These are phyloP conservation scores for Eucommia ulmoides DNA, from an alignment of 257 asterid species.

Conservation along the genomic window DNA sequence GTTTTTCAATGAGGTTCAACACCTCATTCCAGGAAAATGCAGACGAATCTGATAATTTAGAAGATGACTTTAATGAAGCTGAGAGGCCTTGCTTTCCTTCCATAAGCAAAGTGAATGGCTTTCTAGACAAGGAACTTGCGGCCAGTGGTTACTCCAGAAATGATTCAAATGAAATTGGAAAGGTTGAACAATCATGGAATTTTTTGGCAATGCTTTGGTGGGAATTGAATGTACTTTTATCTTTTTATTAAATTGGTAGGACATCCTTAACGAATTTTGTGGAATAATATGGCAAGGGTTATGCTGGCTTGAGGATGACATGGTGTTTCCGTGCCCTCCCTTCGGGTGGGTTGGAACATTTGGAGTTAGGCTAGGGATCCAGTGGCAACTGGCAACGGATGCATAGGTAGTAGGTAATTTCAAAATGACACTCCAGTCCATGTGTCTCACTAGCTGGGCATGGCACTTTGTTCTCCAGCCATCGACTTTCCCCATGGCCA, in stretches of 20 bases:
- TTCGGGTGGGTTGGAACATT: not conserved
- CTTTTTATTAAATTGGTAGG: too few species aligned
- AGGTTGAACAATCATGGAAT: constrained; percentile 30
- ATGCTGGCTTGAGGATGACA: not conserved
- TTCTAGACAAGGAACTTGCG: constrained; percentile 86
- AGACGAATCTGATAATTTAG: constrained; percentile 36
- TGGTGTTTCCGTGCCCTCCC: not conserved
- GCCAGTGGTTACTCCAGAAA: constrained; percentile 93
- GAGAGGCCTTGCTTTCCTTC: constrained; percentile 56
- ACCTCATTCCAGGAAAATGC: constrained; percentile 44
- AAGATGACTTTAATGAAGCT: constrained; percentile 36
- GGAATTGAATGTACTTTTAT: too few species aligned
- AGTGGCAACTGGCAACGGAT: not conserved
- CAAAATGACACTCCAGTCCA: not conserved
- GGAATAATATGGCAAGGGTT: too few species aligned
- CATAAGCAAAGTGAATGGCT: constrained; percentile 56
- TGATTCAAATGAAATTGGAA: constrained; percentile 66
- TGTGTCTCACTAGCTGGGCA: not conserved
- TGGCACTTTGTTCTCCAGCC: not conserved
- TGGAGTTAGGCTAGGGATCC: not conserved
- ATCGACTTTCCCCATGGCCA: not conserved
- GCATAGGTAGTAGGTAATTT: not conserved
- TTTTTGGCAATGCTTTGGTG: not conserved
- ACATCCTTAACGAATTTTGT: too few species aligned
- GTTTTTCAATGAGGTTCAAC: too few species aligned